Conservation (phyloP, 352 stramenopile genomes). For the Globisporangium nagaii region DNA sequence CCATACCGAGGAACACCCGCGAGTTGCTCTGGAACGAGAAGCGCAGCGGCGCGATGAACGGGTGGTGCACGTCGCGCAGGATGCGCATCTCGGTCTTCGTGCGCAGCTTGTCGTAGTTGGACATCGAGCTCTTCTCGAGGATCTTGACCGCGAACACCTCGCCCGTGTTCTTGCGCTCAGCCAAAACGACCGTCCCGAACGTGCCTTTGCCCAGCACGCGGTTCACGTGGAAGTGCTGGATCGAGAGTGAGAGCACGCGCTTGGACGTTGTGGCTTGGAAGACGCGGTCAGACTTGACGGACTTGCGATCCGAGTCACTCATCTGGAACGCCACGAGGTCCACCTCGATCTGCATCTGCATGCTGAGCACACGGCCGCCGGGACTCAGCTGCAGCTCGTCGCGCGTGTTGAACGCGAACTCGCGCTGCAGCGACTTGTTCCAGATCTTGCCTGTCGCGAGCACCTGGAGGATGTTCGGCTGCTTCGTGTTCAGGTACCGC, state of each 20-base stretch:
- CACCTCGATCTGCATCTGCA: conserved; percentile 85
- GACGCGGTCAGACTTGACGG: conserved; percentile 51
- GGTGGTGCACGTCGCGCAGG: conserved; percentile 87
- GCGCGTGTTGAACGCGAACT: conserved; percentile 79
- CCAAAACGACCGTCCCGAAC: conserved; percentile 91
- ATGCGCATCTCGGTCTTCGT: conserved; percentile 92
- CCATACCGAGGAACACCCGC: conserved; percentile 79
- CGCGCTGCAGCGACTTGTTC: conserved; percentile 73
- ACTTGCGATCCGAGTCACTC: conserved; percentile 66
- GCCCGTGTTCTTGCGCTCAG: conserved; percentile 78
- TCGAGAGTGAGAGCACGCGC: conserved; percentile 77
- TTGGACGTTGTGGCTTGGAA: conserved; percentile 76
- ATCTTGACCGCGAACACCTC: conserved; percentile 92
- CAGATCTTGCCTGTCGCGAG: conserved; percentile 69
- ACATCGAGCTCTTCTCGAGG: conserved; percentile 89
- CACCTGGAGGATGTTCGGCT: conserved; percentile 76
- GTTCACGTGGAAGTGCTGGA: conserved; percentile 94
- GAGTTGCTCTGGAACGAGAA: conserved; percentile 84
- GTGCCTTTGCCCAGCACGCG: conserved; percentile 93
- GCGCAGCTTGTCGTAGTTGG: conserved; percentile 89
- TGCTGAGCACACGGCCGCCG: conserved; percentile 63
- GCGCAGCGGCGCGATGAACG: conserved; percentile 89
- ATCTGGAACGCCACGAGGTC: conserved; percentile 77
- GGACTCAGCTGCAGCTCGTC: conserved; percentile 76
- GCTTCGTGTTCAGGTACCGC: conserved; percentile 73